Evolutionary conservation across 2,329 filamentous ascomycete genomes (phyloP).

Genomic region (Ustilaginoidea virens): DNA sequence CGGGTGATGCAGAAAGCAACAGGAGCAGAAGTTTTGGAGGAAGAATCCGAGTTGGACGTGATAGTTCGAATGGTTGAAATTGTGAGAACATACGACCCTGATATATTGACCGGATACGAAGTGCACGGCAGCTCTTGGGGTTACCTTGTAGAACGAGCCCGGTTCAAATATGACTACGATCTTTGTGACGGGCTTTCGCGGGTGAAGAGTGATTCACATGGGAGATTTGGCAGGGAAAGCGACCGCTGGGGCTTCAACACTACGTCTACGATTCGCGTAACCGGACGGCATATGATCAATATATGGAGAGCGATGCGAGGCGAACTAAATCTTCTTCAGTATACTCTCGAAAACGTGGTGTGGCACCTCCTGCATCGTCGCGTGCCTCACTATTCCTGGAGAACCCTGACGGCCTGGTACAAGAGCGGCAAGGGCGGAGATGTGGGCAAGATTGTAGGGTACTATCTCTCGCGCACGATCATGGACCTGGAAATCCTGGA

Average conservation of each 20-base stretch:
- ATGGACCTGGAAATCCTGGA: constrained; percentile 86
- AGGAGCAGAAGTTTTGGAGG: constrained; percentile 51
- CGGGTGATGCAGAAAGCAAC: constrained; percentile 47
- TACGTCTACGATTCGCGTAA: constrained; percentile 83
- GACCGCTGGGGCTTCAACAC: constrained; percentile 92
- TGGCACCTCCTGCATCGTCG: constrained; percentile 81
- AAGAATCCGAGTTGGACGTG: constrained; percentile 68
- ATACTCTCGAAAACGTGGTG: constrained; percentile 89
- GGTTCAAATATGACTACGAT: constrained; percentile 75
- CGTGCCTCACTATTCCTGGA: constrained; percentile 75
- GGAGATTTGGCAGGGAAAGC: constrained; percentile 69
- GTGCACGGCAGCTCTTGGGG: constrained; percentile 92
- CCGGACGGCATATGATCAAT: constrained; percentile 90
- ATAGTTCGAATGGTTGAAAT: constrained; percentile 77
- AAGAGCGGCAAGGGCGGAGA: constrained; percentile 50
- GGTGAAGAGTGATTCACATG: constrained; percentile 70
- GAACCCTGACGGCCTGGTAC: constrained; percentile 72
- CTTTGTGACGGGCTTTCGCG: constrained; percentile 84
- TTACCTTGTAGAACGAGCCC: constrained; percentile 80
- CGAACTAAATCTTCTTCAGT: constrained; percentile 84
- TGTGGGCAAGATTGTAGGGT: constrained; percentile 58
- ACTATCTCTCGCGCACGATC: constrained; percentile 61
- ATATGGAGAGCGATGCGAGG: constrained; percentile 91
- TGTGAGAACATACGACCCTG: constrained; percentile 71
- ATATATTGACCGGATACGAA: constrained; percentile 88